Base-by-base conservation (phyloP, 1,139 yeast genomes). In the Yamadazyma buinensis region DNA sequence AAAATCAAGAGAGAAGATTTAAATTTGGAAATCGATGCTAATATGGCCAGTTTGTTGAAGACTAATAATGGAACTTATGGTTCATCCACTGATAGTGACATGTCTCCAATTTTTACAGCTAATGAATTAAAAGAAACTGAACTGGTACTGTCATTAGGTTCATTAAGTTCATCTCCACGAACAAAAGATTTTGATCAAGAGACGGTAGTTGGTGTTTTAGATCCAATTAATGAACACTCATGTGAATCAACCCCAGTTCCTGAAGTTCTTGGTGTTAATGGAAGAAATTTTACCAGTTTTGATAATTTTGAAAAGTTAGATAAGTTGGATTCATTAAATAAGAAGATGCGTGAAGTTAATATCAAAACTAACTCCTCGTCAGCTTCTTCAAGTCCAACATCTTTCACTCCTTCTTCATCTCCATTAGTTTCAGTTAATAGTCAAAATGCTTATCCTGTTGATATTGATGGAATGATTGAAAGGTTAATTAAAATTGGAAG, bases 391-490 rank as follows among this genome's bases (percentile, higher is more conserved):
- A 23, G 30, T 12, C 23, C 38, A 2, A 19, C 37, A 15, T 29
- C 35, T 12, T 29, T 25, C 12, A 17, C 33, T 7, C 28, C 35
- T 3, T 15, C 32, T 28, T 55, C 65, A 6, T 61, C 67, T 7
- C 64, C 67, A 3, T 38, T 55, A 20, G 37, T 51, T 19, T 40
- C 45, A 10, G 41, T 48, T 21, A 35, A 27, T 26, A 40, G 49
- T 5, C 44, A 36, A 4, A 46, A 43, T 23, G 41, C 43, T 26
- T 34, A 41, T 19, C 66, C 61, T 15, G 48, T 73, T 26, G 77
- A 79, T 49, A 50, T 80, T 20, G 84, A 80, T 52, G 54, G 67
- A 1, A 67, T 80, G 23, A 78, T 80, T 42, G 77, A 74, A 35
- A 67, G 69, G 36, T 59, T 80, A 37, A 59, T 80, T 23, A 72